phyloP scores from a whole-genome alignment of 1,139 yeast genomes.

The Pichia sp. region DNA sequence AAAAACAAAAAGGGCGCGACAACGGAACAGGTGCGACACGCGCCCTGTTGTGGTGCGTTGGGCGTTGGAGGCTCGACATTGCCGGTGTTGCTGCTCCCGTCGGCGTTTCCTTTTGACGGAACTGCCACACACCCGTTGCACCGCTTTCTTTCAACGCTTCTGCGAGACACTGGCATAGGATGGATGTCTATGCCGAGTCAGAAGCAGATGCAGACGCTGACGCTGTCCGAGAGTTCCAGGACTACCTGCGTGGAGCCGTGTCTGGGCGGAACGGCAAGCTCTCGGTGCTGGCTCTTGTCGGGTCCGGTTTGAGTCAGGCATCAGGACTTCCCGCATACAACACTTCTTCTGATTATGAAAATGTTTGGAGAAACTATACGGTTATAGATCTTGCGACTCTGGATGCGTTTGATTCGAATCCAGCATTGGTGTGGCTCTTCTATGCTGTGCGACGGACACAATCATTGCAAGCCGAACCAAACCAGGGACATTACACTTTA shows the following conservation, averaged over 20 bases:
- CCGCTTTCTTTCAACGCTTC: too few species aligned
- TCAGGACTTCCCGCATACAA: constrained; percentile 73
- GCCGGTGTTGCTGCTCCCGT: too few species aligned
- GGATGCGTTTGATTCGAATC: constrained; percentile 77
- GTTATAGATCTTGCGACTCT: constrained; percentile 85
- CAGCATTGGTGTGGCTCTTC: constrained; percentile 86
- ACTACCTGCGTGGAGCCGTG: neutral
- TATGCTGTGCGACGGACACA: constrained; percentile 61
- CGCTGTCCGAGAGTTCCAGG: neutral
- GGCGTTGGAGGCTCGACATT: too few species aligned
- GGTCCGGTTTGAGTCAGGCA: constrained; percentile 76
- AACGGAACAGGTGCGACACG: too few species aligned
- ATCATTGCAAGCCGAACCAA: constrained; percentile 65
- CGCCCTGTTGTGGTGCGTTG: too few species aligned
- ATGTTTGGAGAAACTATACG: constrained; percentile 61
- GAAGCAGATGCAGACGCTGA: neutral
- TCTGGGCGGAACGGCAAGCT: constrained; percentile 29
- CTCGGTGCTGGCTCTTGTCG: constrained; percentile 61
- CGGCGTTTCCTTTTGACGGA: neutral
- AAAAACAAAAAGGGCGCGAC: too few species aligned
- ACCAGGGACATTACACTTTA: constrained; percentile 63
- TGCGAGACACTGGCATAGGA: too few species aligned
- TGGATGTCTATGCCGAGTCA: neutral
- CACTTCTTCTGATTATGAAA: constrained; percentile 39
- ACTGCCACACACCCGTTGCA: too few species aligned